Evolutionary conservation across 768 basidiomycete species (phyloP), one percentile per base, ranked within the genome.

Genomic region (Boletus subparvulus): DNA sequence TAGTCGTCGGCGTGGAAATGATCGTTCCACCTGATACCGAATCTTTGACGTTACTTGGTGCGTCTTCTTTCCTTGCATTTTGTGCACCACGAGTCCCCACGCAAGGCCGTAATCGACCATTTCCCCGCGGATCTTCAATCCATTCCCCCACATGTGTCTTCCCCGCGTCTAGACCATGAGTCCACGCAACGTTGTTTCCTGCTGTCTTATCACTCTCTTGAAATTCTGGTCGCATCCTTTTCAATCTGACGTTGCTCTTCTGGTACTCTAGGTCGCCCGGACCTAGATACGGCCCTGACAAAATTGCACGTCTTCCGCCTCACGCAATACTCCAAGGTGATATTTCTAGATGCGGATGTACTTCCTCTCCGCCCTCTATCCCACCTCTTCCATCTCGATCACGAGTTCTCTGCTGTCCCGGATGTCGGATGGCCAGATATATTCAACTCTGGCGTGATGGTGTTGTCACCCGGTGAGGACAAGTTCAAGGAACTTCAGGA

Each of bases 391-490:
- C 78, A 80, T 35, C 73, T 90, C 46, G 82, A 88, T 5, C 79
- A 88, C 69, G 86, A 91, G 59, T 94, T 99, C 69, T 88, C 94
- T 41, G 97, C 97, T 10, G 90, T 87, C 9, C 94, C 97, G 12
- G 97, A 99, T 72, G 92, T 94, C 33, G 97, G 97, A 63, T 99
- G 97, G 97, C 97, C 97, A 40, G 97, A 99, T 74, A 95, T 97
- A 59, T 99, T 99, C 79, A 99, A 99, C 72, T 96, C 95, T 24
- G 97, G 97, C 39, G 87, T 98, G 45, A 81, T 99, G 74, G 94
- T 98, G 49, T 73, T 94, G 37, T 80, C 83, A 51, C 94, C 94
- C 2, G 85, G 86, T 11, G 81, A 90, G 63, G 84, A 87, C 60
- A 94, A 94, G 67, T 99, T 96, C 70, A 76, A 80, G 8, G 80